These are phyloP conservation scores for Yarrowia bubula DNA, from an alignment of 805 yeast species.

Conservation along the genomic window DNA sequence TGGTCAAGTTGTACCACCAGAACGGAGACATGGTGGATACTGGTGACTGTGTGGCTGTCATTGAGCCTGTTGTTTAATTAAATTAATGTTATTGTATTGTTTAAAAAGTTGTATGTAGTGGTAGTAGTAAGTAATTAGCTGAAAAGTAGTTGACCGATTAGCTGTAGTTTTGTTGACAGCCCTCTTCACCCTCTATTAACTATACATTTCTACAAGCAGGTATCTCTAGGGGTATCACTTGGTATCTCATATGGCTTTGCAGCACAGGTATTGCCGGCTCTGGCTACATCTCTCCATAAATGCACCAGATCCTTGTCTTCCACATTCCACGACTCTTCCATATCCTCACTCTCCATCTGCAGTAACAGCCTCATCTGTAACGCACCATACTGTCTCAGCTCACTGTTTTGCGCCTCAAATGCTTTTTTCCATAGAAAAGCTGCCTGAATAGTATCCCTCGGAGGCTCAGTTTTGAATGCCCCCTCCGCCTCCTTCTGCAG, in stretches of 20 bases:
- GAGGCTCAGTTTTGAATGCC: neutral
- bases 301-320: neutral
- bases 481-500: neutral
- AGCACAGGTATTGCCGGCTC: neutral
- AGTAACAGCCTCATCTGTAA: too few species aligned
- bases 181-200: too few species aligned
- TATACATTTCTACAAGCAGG: neutral
- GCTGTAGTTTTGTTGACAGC: too few species aligned
- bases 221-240: neutral
- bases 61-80: slow-evolving; percentile 44
- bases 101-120: neutral
- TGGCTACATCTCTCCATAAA: neutral
- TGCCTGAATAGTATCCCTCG: neutral
- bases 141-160: neutral
- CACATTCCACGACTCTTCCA: neutral
- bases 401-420: neutral
- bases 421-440: neutral
- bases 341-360: neutral
- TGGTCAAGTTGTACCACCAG: slow-evolving; percentile 50
- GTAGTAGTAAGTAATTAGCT: neutral
- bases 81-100: neutral
- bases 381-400: neutral
- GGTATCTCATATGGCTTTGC: neutral
- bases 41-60: slow-evolving; percentile 89
- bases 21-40: slow-evolving; percentile 97